Evolutionary conservation across 2,329 filamentous ascomycete species (phyloP).

Genomic region (Remersonia thermophila): DNA sequence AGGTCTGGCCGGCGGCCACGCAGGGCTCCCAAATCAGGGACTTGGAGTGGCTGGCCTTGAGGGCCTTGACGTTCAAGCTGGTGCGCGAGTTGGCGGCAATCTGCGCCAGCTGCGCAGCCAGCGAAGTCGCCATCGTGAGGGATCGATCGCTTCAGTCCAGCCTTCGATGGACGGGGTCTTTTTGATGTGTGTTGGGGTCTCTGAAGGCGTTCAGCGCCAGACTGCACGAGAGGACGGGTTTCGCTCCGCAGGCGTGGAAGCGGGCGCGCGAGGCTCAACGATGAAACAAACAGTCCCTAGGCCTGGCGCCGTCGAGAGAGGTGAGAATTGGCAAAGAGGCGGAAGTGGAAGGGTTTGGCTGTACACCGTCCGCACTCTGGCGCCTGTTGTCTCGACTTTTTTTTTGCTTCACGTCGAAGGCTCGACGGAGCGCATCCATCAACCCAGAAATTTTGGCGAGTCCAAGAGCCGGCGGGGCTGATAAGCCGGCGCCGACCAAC

Average conservation of each 20-base stretch:
- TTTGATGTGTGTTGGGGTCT: no score
- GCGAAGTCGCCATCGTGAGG: conserved; percentile 38
- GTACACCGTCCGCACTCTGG: not conserved
- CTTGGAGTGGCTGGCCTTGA: conserved; percentile 83
- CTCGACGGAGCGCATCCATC: no score
- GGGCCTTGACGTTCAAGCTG: conserved; percentile 82
- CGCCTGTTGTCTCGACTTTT: conserved; percentile 3
- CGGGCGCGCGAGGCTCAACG: no score
- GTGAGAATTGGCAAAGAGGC: not conserved
- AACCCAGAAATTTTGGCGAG: conserved; percentile 14
- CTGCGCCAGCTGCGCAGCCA: conserved; percentile 86
- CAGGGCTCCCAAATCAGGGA: conserved; percentile 86
- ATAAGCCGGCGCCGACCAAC: conserved; percentile 12
- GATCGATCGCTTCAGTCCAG: not conserved
- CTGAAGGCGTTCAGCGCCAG: no score
- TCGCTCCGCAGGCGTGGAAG: no score
- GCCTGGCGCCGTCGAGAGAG: not conserved
- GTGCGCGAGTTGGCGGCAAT: conserved; percentile 84
- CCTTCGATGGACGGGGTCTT: conserved; percentile 1
- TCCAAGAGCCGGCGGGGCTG: conserved; percentile 2
- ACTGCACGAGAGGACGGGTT: no score
- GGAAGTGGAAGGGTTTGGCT: not conserved
- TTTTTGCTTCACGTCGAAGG: no score
- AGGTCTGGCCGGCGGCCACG: conserved; percentile 76
- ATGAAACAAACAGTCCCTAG: not conserved